phyloP scores from a whole-genome alignment of 495 filamentous ascomycete species.

The Trichoderma asperelloides region DNA sequence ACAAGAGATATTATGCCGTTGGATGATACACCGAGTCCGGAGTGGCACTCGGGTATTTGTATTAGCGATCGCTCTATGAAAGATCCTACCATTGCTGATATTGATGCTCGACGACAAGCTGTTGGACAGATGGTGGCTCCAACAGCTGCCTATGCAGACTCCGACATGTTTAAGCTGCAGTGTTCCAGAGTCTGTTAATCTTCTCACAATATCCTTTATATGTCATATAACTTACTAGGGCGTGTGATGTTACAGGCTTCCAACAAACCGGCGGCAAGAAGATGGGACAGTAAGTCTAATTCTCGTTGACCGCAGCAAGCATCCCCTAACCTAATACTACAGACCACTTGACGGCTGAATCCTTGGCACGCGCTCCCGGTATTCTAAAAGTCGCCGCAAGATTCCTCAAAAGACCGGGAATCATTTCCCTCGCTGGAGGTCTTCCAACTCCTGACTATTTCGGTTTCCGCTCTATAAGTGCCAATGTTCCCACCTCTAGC shows the following conservation, averaged over 20 bases:
- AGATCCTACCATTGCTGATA: background rate
- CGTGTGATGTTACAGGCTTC: slow-evolving; percentile 20
- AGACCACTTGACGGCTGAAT: slow-evolving; percentile 50
- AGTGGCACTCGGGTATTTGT: background rate
- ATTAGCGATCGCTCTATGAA: background rate
- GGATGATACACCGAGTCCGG: background rate
- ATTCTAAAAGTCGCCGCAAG: slow-evolving; percentile 68
- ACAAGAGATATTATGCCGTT: background rate
- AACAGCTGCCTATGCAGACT: background rate
- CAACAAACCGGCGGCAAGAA: slow-evolving; percentile 68
- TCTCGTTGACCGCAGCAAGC: background rate
- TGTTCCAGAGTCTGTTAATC: background rate
- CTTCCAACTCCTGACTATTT: slow-evolving; percentile 85
- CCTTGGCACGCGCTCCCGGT: slow-evolving; percentile 46
- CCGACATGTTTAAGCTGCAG: background rate
- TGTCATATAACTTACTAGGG: background rate
- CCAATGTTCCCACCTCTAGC: slow-evolving; percentile 39
- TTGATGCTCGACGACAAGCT: background rate
- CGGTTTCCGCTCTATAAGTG: slow-evolving; percentile 42
- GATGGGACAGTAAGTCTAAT: slow-evolving; percentile 68
- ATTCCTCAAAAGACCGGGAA: slow-evolving; percentile 59
- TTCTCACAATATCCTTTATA: background rate
- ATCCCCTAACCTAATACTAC: background rate
- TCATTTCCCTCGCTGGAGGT: slow-evolving; percentile 86
- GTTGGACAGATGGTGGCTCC: background rate